Conservation (phyloP, 2,329 filamentous ascomycete genomes). For the Tolypocladium ovalisporum region DNA sequence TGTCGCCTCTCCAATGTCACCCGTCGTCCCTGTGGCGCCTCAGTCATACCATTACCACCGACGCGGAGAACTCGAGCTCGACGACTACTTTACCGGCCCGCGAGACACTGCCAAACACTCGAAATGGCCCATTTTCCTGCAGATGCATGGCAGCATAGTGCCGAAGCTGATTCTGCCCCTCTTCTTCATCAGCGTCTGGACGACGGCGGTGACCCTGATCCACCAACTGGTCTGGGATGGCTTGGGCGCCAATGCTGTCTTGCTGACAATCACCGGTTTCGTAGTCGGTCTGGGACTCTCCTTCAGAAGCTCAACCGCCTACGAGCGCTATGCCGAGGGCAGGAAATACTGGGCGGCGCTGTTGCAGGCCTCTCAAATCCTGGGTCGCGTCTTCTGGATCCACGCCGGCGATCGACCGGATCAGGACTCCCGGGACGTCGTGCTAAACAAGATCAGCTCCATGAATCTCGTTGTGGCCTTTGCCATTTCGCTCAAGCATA, state of each 20-base stretch:
- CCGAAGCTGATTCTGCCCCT: conserved; percentile 66
- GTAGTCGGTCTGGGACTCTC: conserved; percentile 70
- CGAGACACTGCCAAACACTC: conserved; percentile 63
- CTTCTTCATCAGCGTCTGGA: conserved; percentile 50
- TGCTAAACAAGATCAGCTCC: conserved; percentile 61
- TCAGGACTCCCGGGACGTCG: conserved; percentile 47
- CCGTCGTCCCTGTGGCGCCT: neutral
- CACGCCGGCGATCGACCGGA: conserved; percentile 50
- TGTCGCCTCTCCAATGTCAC: neutral
- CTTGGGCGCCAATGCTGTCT: conserved; percentile 24
- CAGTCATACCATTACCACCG: conserved; percentile 13
- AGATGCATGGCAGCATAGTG: conserved; percentile 64
- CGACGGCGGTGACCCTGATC: conserved; percentile 52
- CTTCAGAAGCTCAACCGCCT: conserved; percentile 67
- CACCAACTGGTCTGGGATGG: conserved; percentile 27
- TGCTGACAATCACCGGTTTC: conserved; percentile 71
- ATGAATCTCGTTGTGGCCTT: conserved; percentile 73
- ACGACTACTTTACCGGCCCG: conserved; percentile 55
- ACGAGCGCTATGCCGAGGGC: conserved; percentile 60
- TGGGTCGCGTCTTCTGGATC: conserved; percentile 76
- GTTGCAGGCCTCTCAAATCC: conserved; percentile 50
- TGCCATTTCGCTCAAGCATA: conserved; percentile 69
- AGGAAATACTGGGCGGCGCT: conserved; percentile 52
- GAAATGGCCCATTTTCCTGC: conserved; percentile 66
- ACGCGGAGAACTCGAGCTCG: conserved; percentile 34